Percentiles rank a stretch among this genome's conserved stretches.
phyloP scores from a whole-genome alignment of 2,329 filamentous ascomycete species.

The Monilinia laxa region DNA sequence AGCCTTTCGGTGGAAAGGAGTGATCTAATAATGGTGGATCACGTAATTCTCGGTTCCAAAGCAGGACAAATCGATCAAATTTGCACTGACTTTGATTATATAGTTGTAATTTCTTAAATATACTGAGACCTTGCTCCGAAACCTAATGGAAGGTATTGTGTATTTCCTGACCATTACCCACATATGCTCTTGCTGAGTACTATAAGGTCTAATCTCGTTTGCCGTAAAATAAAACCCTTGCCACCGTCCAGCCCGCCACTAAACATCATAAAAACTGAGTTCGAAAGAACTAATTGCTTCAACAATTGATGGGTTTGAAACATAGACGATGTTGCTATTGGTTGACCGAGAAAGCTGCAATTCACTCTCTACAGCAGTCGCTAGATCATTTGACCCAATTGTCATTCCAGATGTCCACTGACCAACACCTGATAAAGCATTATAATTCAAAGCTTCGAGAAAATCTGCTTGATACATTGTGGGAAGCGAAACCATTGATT shows the following conservation, averaged over 20 bases:
- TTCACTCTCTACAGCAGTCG: neutral
- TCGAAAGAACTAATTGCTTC: neutral
- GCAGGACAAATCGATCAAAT: neutral
- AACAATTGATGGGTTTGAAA: neutral
- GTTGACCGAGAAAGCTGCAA: neutral
- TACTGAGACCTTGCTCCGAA: neutral
- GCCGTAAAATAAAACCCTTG: neutral
- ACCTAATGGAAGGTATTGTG: neutral
- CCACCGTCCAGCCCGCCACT: neutral
- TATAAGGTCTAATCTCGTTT: neutral
- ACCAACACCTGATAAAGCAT: neutral
- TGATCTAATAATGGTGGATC: neutral
- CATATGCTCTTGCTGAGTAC: neutral
- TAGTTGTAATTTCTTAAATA: neutral
- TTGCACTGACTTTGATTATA: neutral
- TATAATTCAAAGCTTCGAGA: neutral
- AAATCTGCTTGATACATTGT: neutral
- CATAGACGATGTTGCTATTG: neutral
- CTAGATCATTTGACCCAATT: neutral
- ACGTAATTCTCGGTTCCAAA: neutral
- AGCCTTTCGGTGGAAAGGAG: neutral
- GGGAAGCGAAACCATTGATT: neutral
- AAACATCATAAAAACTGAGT: neutral
- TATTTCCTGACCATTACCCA: neutral
- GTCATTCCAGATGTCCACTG: conserved; percentile 6